Conservation (phyloP, 2,329 filamentous ascomycete genomes). For the Fusarium redolens region DNA sequence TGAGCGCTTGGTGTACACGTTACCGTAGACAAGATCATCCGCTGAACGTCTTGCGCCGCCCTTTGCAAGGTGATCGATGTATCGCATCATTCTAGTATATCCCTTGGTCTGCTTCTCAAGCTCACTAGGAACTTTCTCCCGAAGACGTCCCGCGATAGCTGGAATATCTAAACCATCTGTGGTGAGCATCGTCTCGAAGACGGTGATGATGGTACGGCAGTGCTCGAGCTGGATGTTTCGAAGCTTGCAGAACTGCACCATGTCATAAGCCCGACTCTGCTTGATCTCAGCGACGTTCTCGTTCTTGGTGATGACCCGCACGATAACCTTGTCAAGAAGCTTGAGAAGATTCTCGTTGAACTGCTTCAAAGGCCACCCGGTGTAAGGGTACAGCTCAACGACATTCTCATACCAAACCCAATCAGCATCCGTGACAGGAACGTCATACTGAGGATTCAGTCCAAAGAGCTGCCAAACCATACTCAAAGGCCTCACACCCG, state of each 20-base stretch:
- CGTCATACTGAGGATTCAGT: not conserved
- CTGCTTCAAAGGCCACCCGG: constrained; percentile 9
- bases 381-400: constrained; percentile 18
- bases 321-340: constrained; percentile 25
- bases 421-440: not conserved
- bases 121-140: not conserved
- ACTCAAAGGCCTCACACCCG: constrained; percentile 8
- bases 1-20: constrained; percentile 24
- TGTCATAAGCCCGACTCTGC: not conserved
- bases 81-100: not conserved
- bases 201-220: constrained; percentile 1
- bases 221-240: constrained; percentile 22
- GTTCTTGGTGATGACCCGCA: constrained; percentile 7
- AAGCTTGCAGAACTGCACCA: constrained; percentile 9
- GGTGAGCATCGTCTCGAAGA: constrained; percentile 15
- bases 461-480: constrained; percentile 25
- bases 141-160: not conserved
- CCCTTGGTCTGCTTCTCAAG: constrained; percentile 13
- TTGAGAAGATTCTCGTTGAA: constrained; percentile 3
- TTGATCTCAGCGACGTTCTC: not conserved
- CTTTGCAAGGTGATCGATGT: not conserved
- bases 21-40: constrained; percentile 10
- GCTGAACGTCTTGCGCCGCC: not conserved
- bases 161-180: accelerated
- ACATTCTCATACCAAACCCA: constrained; percentile 25